Percentiles rank a stretch among this genome's conserved stretches.
Conservation (phyloP, 2,329 filamentous ascomycete genomes). For the Intubia oerlemansii region DNA sequence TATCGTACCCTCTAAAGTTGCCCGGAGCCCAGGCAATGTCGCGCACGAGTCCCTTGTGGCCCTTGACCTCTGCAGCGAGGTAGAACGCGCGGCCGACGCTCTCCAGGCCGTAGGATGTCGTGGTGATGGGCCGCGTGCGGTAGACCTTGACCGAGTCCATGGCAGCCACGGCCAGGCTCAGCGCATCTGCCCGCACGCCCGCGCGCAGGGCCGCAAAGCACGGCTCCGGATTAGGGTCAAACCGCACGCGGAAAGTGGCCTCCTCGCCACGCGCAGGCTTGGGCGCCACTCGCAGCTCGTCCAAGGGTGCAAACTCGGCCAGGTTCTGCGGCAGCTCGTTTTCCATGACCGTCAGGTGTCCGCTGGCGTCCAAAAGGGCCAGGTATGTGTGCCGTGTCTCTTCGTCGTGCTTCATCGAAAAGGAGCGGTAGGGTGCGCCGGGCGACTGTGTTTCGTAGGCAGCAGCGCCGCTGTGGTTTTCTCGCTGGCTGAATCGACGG, state of each 20-base stretch:
- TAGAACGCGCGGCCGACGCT: constrained; percentile 61
- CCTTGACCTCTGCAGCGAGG: constrained; percentile 52
- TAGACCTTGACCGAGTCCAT: constrained; percentile 73
- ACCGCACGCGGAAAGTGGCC: constrained; percentile 65
- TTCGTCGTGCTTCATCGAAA: constrained; percentile 68
- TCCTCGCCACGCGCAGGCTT: constrained; percentile 63
- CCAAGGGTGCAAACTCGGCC: constrained; percentile 51
- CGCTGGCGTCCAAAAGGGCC: constrained; percentile 59
- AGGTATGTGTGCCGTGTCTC: constrained; percentile 66
- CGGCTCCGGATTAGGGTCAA: constrained; percentile 71
- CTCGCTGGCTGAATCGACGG: constrained; percentile 54
- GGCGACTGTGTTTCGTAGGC: constrained; percentile 35
- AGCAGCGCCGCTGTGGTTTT: constrained; percentile 20
- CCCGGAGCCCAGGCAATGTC: constrained; percentile 88
- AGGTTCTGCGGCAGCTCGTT: constrained; percentile 70
- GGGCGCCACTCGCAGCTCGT: constrained; percentile 53
- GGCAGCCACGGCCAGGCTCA: constrained; percentile 67
- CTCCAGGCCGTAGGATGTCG: constrained; percentile 26
- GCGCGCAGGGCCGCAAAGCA: constrained; percentile 59
- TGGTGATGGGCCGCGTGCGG: constrained; percentile 42
- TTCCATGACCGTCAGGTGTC: constrained; percentile 60
- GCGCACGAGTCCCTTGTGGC: constrained; percentile 57
- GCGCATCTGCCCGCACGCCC: constrained; percentile 57
- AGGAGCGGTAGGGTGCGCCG: constrained; percentile 52
- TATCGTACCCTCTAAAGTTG: constrained; percentile 74